phyloP scores from a whole-genome alignment of 2,329 filamentous ascomycete species.

The Xylariaceae sp. region DNA sequence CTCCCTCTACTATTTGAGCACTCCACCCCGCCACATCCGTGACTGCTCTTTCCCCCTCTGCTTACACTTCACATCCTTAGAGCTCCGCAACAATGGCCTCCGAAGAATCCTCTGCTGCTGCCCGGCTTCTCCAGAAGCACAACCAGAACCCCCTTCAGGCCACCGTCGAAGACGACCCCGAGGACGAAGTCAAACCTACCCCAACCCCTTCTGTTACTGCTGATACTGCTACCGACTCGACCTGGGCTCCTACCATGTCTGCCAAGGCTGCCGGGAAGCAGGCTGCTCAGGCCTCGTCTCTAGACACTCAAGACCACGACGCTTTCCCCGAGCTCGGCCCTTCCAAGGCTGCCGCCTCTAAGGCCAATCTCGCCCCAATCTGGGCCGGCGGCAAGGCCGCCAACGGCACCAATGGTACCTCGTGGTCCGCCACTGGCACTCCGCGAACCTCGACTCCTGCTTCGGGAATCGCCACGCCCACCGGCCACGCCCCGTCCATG shows the following conservation, averaged over 20 bases:
- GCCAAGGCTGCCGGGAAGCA: conserved; percentile 69
- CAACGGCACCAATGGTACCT: conserved; percentile 52
- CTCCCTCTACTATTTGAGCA: neutral
- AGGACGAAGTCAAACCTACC: conserved; percentile 65
- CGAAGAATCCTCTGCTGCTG: conserved; percentile 53
- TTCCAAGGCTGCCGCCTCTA: conserved; percentile 58
- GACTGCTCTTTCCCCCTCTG: too few relatives aligned
- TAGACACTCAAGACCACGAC: conserved; percentile 87
- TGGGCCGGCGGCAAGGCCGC: conserved; percentile 69
- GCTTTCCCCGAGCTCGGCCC: conserved; percentile 87
- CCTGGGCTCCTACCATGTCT: conserved; percentile 50
- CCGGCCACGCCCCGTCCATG: conserved; percentile 54
- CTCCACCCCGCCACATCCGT: neutral
- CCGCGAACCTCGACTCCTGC: conserved; percentile 63
- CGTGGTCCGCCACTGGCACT: conserved; percentile 50
- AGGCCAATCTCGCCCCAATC: conserved; percentile 63
- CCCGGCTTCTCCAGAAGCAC: conserved; percentile 65
- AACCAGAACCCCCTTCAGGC: conserved; percentile 51
- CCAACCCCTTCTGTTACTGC: conserved; percentile 46
- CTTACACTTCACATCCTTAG: neutral
- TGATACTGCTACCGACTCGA: conserved; percentile 41
- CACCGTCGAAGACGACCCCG: conserved; percentile 76
- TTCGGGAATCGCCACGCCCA: conserved; percentile 54
- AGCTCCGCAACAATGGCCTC: conserved; percentile 40
- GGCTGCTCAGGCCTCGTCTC: conserved; percentile 50